phyloP scores from a whole-genome alignment of 768 basidiomycete species.

The Paxillus rubicundulus region DNA sequence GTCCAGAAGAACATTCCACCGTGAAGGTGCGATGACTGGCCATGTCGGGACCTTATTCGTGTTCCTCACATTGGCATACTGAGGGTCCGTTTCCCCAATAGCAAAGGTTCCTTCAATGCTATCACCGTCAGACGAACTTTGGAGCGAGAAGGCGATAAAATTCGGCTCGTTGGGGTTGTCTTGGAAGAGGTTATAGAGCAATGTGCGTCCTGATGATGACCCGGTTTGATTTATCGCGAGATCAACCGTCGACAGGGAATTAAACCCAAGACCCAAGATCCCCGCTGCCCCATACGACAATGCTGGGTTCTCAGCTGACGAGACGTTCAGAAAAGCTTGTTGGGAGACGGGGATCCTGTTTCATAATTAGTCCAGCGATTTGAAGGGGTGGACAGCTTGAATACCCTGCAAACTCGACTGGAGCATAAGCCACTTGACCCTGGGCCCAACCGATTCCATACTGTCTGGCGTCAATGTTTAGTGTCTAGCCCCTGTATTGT shows the following conservation, averaged over 20 bases:
- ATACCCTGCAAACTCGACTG: conserved; percentile 70
- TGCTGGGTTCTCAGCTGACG: conserved; percentile 66
- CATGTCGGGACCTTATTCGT: conserved; percentile 67
- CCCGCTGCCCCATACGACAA: conserved; percentile 69
- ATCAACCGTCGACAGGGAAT: conserved; percentile 72
- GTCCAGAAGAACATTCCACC: conserved; percentile 80
- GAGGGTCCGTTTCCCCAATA: conserved; percentile 68
- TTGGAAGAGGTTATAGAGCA: conserved; percentile 75
- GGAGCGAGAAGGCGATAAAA: conserved; percentile 75
- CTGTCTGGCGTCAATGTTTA: conserved; percentile 33
- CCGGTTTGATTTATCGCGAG: conserved; percentile 54
- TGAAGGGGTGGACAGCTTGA: conserved; percentile 14
- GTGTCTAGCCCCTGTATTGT: not conserved
- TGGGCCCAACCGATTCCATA: conserved; percentile 81
- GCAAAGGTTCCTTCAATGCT: conserved; percentile 68
- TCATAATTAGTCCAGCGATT: conserved; percentile 7
- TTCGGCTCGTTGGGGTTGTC: conserved; percentile 71
- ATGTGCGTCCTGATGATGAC: conserved; percentile 58
- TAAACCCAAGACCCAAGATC: conserved; percentile 76
- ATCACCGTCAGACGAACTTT: conserved; percentile 53
- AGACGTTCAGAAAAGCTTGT: conserved; percentile 72
- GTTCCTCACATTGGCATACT: conserved; percentile 58
- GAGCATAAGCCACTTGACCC: conserved; percentile 60
- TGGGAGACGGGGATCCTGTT: conserved; percentile 57
- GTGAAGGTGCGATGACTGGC: conserved; percentile 57